Evolutionary conservation across 441 rosid genomes (phyloP), one percentile per base, ranked within the genome.

Genomic region (Manihot esculenta): DNA sequence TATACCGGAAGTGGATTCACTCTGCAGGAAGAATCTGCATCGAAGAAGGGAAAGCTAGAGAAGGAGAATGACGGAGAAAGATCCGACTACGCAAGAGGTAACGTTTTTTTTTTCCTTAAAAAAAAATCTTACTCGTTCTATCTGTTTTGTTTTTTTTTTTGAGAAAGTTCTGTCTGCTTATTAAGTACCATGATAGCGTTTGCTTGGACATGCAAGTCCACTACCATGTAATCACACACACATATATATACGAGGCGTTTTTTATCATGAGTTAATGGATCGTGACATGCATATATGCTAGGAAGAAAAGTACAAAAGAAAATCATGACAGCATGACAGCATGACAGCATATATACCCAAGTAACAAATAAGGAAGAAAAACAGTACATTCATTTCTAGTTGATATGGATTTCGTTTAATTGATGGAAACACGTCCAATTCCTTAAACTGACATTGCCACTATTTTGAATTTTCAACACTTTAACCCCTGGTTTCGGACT

Each of bases 21-120:
- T 55, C 60, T 89, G 21, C 85, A 93, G 95, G 96, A 85, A 74
- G 91, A 89, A 80, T 86, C 96, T 78, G 78, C 82, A 2, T 80
- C 71, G 55, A 88, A 90, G 60, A 90, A 84, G 93, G 99, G 97
- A 92, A 84, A 90, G 94, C 83, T 91, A 78, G 88, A 89, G 92
- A 88, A 88, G 89, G 97, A 92, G 93, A 88, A 89, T 82, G 74
- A 60, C n/a, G 81, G 74, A 42, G 89, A 83, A 53, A 82, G 79
- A 76, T 64, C 88, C 68, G 69, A 61, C 57, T 26, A 64, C 77
- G 73, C 66, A 18, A 82, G 77, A 87, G 99, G 99, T 94, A 86
- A 61, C 7, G 15, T 0, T 49, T 20, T 53, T 58, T 60, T 6
- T 49, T 49, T 2, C 42, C 54, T 24, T 70, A 21, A n/a, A n/a